phyloP scores from a whole-genome alignment of 345 rosid genomes.

The Chamaenerion angustifolium region DNA sequence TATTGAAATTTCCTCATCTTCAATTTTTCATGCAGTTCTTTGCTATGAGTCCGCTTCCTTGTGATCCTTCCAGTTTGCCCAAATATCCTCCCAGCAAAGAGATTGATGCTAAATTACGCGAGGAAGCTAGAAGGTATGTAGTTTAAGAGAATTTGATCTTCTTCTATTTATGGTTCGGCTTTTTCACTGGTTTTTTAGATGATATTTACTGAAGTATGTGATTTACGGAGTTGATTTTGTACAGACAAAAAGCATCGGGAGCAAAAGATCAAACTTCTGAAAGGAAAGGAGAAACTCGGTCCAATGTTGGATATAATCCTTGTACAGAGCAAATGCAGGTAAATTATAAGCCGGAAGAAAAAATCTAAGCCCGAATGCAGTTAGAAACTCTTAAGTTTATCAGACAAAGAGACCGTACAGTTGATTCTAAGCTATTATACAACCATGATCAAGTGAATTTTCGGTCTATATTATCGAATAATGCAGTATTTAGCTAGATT shows the following conservation, averaged over 20 bases:
- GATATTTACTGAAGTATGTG: neutral
- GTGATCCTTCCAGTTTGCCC: constrained; percentile 86
- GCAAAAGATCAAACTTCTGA: constrained; percentile 17
- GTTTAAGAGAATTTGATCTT: no score
- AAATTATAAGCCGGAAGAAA: neutral
- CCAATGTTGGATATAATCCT: constrained; percentile 10
- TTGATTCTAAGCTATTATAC: no score
- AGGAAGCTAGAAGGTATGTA: constrained; percentile 52
- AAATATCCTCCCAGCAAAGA: constrained; percentile 96
- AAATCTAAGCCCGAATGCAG: no score
- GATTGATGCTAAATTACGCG: constrained; percentile 78
- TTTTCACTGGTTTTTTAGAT: neutral
- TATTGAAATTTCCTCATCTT: constrained; percentile 1
- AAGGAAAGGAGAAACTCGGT: constrained; percentile 16
- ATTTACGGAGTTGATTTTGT: constrained; percentile 3
- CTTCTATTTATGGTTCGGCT: neutral
- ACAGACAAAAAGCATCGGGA: constrained; percentile 28
- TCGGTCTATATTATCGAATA: no score
- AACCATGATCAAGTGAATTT: no score
- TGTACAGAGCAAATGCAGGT: constrained; percentile 35
- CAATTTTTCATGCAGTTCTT: constrained; percentile 41
- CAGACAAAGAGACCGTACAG: no score
- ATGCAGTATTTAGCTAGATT: no score
- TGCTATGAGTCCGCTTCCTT: constrained; percentile 56
- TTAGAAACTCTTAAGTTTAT: no score